A percentile compares a stretch with the other conserved stretches of the same genome.
These are phyloP conservation scores for Hondaea fermentalgiana DNA, from an alignment of 108 stramenopile genomes.

Conservation along the genomic window DNA sequence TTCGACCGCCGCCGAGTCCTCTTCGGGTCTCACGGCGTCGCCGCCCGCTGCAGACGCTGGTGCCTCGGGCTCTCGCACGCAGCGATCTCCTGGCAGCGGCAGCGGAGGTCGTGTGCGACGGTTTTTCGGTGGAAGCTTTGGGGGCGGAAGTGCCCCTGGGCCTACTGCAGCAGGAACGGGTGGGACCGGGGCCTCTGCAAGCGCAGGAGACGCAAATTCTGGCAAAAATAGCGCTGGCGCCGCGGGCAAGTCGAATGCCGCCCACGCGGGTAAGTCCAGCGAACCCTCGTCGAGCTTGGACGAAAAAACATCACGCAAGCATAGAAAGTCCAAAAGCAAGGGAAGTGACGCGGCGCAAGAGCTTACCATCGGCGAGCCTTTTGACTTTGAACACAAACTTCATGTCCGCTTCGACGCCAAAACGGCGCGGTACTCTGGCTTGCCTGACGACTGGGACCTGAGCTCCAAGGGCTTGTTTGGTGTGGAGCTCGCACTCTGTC, in stretches of 20 bases:
- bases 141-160: not conserved
- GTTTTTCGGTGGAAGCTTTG: not conserved
- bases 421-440: not conserved
- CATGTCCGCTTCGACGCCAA: slow-evolving; percentile 4
- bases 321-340: not conserved
- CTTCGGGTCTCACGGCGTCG: not conserved
- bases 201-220: not conserved
- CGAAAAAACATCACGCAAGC: not conserved
- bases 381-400: not conserved
- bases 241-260: no score
- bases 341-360: not conserved
- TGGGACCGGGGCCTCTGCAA: not conserved
- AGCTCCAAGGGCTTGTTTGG: not conserved
- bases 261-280: no score
- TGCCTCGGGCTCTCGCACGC: not conserved
- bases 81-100: not conserved
- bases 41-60: not conserved
- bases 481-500: not conserved
- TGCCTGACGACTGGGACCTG: not conserved
- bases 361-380: not conserved
- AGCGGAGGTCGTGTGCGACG: not conserved
- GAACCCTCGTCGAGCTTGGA: not conserved
- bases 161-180: not conserved
- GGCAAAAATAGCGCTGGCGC: not conserved
- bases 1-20: not conserved